phyloP scores from a whole-genome alignment of 176 grass and related monocot genomes.

The Oryza punctata region DNA sequence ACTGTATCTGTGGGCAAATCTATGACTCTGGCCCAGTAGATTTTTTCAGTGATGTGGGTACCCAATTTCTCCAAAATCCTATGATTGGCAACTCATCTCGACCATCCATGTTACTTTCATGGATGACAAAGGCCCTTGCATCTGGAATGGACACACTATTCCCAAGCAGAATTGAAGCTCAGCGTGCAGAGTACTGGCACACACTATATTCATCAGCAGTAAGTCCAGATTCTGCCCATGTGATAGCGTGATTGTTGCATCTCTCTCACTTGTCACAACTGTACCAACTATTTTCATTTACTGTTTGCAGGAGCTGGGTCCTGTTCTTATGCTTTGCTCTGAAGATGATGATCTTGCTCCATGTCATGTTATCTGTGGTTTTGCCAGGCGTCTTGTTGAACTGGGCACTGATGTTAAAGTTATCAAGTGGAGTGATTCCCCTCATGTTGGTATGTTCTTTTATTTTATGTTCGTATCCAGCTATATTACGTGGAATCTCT shows the following conservation, averaged over 20 bases:
- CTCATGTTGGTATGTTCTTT: slow-evolving; percentile 62
- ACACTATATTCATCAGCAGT: slow-evolving; percentile 84
- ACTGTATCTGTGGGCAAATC: slow-evolving; percentile 86
- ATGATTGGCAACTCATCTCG: slow-evolving; percentile 40
- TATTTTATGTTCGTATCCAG: slow-evolving; percentile 12
- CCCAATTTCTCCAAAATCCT: slow-evolving; percentile 54
- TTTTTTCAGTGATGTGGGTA: slow-evolving; percentile 69
- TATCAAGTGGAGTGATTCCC: slow-evolving; percentile 76
- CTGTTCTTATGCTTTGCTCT: slow-evolving; percentile 91
- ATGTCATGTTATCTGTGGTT: slow-evolving; percentile 72
- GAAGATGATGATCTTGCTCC: slow-evolving; percentile 88
- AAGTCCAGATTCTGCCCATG: slow-evolving; percentile 32
- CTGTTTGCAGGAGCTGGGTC: slow-evolving; percentile 68
- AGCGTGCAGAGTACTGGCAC: slow-evolving; percentile 92
- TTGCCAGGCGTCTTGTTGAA: slow-evolving; percentile 66
- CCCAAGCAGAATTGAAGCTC: slow-evolving; percentile 88
- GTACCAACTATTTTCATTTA: background rate
- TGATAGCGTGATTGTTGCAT: slow-evolving; percentile 10
- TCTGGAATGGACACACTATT: slow-evolving; percentile 92
- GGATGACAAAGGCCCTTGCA: slow-evolving; percentile 72
- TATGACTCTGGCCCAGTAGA: slow-evolving; percentile 87
- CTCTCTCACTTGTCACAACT: background rate
- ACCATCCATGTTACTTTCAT: slow-evolving; percentile 62
- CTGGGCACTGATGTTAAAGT: slow-evolving; percentile 76
- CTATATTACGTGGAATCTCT: slow-evolving; percentile 2